Percentiles rank a stretch among this genome's conserved stretches.
Conservation (phyloP, 306 rosid genomes). For the Ziziphus jujuba region DNA sequence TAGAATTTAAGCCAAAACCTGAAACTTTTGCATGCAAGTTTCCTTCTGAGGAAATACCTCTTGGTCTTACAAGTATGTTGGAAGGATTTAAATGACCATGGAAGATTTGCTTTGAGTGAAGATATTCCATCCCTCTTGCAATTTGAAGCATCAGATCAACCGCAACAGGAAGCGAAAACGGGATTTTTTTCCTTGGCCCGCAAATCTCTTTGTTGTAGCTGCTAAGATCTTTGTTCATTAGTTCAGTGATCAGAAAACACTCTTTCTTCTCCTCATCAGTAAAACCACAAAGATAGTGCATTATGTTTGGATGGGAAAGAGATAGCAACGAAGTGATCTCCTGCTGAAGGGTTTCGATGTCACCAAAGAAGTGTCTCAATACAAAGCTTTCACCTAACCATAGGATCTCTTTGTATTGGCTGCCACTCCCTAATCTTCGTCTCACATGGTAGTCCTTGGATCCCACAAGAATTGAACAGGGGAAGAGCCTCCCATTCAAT, state of each 20-base stretch:
- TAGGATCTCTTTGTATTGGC: conserved; percentile 67
- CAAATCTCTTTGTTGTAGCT: conserved; percentile 62
- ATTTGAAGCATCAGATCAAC: conserved; percentile 93
- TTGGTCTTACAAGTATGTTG: conserved; percentile 66
- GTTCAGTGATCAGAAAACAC: conserved; percentile 71
- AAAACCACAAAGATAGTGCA: conserved; percentile 65
- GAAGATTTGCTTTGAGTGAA: conserved; percentile 66
- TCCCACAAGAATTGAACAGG: conserved; percentile 62
- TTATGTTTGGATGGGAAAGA: conserved; percentile 81
- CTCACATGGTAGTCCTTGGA: conserved; percentile 74
- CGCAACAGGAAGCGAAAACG: conserved; percentile 71
- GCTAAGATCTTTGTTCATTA: conserved; percentile 70
- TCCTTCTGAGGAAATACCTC: conserved; percentile 65
- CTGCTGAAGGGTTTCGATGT: conserved; percentile 54
- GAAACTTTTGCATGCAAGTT: conserved; percentile 67
- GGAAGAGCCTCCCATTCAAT: conserved; percentile 51
- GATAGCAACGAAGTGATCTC: conserved; percentile 61
- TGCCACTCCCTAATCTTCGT: conserved; percentile 70
- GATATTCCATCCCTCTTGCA: conserved; percentile 85
- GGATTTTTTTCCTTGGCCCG: conserved; percentile 57
- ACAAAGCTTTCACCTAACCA: conserved; percentile 91
- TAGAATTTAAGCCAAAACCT: conserved; percentile 60
- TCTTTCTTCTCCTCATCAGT: conserved; percentile 76
- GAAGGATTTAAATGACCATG: conserved; percentile 76
- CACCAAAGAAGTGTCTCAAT: conserved; percentile 61